Percentiles rank a stretch among this genome's conserved stretches.
Evolutionary conservation across 257 asterid genomes (phyloP).

Genomic region (Rauvolfia tetraphylla): DNA sequence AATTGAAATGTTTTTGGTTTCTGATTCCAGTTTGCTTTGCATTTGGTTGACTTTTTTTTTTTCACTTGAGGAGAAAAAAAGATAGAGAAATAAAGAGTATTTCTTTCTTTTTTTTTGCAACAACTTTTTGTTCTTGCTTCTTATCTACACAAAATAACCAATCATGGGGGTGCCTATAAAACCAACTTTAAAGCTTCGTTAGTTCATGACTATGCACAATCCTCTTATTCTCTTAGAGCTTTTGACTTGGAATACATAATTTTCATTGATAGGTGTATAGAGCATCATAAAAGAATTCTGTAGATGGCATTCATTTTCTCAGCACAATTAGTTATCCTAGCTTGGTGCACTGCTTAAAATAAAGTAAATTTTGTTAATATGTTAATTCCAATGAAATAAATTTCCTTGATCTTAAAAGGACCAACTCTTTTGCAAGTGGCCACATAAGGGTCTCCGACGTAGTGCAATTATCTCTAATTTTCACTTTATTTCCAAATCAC

Average conservation of each 20-base stretch:
- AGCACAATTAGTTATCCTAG: background rate
- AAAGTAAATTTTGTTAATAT: background rate
- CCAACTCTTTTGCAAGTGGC: too few species aligned
- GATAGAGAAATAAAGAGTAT: background rate
- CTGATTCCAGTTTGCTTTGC: background rate
- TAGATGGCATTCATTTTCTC: background rate
- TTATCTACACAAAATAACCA: too few species aligned
- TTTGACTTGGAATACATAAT: background rate
- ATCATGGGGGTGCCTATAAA: too few species aligned
- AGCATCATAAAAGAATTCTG: slow-evolving; percentile 6
- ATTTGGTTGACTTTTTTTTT: background rate
- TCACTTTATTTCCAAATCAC: too few species aligned
- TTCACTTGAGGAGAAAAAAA: background rate
- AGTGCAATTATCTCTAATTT: too few species aligned
- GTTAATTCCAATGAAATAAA: too few species aligned
- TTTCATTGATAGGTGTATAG: background rate
- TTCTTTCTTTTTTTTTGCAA: too few species aligned
- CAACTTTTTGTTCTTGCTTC: too few species aligned
- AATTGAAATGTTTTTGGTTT: slow-evolving; percentile 8
- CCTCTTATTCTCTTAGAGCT: background rate
- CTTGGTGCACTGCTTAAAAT: background rate
- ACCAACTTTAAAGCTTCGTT: background rate
- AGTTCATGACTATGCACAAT: background rate
- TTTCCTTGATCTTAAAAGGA: too few species aligned
- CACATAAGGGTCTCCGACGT: too few species aligned